Base-by-base conservation (phyloP, 345 rosid species). In the Citrus inodora region DNA sequence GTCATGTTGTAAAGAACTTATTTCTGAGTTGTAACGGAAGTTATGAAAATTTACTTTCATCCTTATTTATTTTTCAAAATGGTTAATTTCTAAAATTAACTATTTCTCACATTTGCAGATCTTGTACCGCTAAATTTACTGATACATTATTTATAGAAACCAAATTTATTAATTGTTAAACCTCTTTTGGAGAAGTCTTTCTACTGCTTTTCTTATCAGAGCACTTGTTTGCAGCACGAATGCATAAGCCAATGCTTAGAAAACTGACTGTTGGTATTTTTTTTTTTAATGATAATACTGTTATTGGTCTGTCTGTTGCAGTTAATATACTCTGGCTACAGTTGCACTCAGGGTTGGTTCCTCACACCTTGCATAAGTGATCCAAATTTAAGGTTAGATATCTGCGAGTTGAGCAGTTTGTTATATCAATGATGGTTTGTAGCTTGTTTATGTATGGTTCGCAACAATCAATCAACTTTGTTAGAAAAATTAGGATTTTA, bases 341-440 rank as follows among this genome's bases (percentile, higher is more conserved):
- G 86, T 82, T 96, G 99, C 87, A 84, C 89, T 75, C 99, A 96
- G 83, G 99, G 99, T 79, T 94, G 98, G 99, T 96, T 96, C 76
- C 88, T 94, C 83, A 92, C 98, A 4, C 98, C 98, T 81, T 96
- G 95, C 86, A 93, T 75, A 22, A 90, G 90, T 61, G 90, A 89
- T 85, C 99, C 99, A 24, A 80, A 92, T 78, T 87, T 94, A 85
- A 94, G 98, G 98, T 96, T 77, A 82, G 91, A 79, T 67, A 73
- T 65, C 30, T 64, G n/a, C 7, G 59, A 60, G 37, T 60, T 21
- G 25, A 17, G 51, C 32, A 58, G n/a, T 48, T 70, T 65, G 58
- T 73, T 73, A 33, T 74, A 38, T 51, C 42, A 2, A 27, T n/a
- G 38, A 55, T 76, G 19, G 79, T 67, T 32, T 59, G 17, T 51